phyloP scores from a whole-genome alignment of 768 basidiomycete species.

The Leucogyrophana mollusca region DNA sequence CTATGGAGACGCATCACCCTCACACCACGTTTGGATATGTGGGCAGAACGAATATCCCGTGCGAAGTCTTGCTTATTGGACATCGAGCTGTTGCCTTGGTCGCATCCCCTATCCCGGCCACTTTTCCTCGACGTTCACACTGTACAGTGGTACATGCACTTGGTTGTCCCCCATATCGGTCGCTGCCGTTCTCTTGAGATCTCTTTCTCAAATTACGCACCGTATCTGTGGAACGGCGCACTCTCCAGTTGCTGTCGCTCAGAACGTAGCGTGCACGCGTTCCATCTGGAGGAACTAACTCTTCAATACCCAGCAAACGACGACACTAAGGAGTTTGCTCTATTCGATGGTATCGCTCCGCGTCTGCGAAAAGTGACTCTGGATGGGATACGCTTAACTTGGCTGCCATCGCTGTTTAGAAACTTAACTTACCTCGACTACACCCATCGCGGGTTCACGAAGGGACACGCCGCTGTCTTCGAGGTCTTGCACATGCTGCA shows the following conservation, averaged over 20 bases:
- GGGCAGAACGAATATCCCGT: constrained; percentile 60
- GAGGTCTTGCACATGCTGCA: constrained; percentile 60
- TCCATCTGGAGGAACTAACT: constrained; percentile 50
- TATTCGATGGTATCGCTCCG: constrained; percentile 64
- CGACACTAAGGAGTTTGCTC: constrained; percentile 62
- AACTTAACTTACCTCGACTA: constrained; percentile 68
- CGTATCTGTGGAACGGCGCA: constrained; percentile 68
- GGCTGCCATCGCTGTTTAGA: constrained; percentile 60
- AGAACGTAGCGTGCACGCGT: constrained; percentile 33
- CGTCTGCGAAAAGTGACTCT: constrained; percentile 52
- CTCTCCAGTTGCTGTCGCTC: constrained; percentile 52
- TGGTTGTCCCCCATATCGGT: constrained; percentile 45
- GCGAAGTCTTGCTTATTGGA: constrained; percentile 62
- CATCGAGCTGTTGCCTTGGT: constrained; percentile 39
- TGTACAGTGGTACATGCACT: constrained; percentile 62
- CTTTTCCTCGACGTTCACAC: constrained; percentile 29
- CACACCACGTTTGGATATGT: constrained; percentile 50
- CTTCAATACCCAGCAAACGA: constrained; percentile 65
- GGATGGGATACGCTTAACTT: constrained; percentile 63
- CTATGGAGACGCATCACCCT: constrained; percentile 66
- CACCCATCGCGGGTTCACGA: constrained; percentile 68
- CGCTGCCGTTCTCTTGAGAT: constrained; percentile 66
- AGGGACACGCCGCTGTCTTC: constrained; percentile 50
- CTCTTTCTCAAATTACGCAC: constrained; percentile 51
- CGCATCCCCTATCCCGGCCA: constrained; percentile 7